These are phyloP conservation scores for Mycosarcoma mackinlayi DNA, from an alignment of 1,284 basidiomycete genomes.

Conservation along the genomic window DNA sequence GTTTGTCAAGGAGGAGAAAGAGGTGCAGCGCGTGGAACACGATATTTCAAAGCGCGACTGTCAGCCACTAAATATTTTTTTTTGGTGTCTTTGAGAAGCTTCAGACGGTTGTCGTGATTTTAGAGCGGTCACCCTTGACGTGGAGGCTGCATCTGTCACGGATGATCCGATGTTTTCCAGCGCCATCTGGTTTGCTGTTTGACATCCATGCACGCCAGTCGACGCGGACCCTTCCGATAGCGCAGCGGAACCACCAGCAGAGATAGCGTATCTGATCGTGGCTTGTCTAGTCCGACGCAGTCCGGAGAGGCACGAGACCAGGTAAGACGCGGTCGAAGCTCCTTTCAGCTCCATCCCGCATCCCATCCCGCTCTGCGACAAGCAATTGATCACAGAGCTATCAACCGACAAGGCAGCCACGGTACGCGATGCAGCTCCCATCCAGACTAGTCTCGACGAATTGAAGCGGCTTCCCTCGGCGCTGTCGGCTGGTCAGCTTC, in stretches of 20 bases:
- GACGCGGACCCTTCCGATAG: too few relatives aligned
- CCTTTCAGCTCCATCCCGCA: neutral
- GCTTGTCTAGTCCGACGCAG: too few relatives aligned
- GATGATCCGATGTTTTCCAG: neutral
- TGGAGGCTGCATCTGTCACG: conserved; percentile 4
- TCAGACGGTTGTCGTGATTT: neutral
- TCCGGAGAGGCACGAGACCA: too few relatives aligned
- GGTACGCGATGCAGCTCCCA: neutral
- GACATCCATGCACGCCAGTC: too few relatives aligned
- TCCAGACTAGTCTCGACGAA: neutral
- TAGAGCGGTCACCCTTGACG: neutral
- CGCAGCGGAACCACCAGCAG: neutral
- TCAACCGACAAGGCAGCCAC: neutral
- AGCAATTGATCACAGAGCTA: neutral
- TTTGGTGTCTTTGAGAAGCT: conserved; percentile 13
- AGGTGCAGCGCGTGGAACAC: too few relatives aligned
- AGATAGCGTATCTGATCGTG: too few relatives aligned
- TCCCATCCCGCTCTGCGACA: neutral
- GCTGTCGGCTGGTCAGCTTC: too few relatives aligned
- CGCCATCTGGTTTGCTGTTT: neutral
- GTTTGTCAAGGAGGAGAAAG: too few relatives aligned
- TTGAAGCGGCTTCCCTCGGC: neutral
- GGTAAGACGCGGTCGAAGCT: conserved; percentile 1
- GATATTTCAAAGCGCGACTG: neutral
- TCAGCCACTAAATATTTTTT: neutral